Evolutionary conservation across 495 filamentous ascomycete species (phyloP).

Genomic region (Trichoderma virens): DNA sequence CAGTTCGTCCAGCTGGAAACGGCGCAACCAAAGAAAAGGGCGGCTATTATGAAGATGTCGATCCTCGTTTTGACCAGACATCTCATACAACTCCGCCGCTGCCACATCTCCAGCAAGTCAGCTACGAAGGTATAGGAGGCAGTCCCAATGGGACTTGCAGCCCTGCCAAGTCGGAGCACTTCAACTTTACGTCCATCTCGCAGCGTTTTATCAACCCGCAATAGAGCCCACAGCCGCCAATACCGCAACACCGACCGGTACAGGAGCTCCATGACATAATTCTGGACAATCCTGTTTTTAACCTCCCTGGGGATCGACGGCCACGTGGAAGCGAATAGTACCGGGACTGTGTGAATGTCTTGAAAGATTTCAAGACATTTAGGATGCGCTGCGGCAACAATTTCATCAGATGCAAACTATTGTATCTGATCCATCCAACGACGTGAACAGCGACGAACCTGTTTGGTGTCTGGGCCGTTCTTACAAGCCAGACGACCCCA

Average conservation of each 20-base stretch:
- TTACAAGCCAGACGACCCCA: constrained; percentile 48
- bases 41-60: constrained; percentile 88
- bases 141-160: constrained; percentile 53
- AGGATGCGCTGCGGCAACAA: not conserved
- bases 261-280: constrained; percentile 48
- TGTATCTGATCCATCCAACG: constrained; percentile 68
- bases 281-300: constrained; percentile 70
- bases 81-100: constrained; percentile 15
- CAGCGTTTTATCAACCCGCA: constrained; percentile 81
- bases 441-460: constrained; percentile 54
- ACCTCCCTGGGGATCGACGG: constrained; percentile 33
- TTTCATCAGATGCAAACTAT: not conserved
- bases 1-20: not conserved
- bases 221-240: constrained; percentile 52
- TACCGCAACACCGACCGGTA: constrained; percentile 36
- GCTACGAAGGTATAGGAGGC: constrained; percentile 50
- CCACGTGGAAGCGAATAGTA: not conserved
- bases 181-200: constrained; percentile 76
- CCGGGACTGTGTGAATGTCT: constrained; percentile 10
- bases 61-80: constrained; percentile 66
- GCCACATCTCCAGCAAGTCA: not conserved
- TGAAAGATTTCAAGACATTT: not conserved
- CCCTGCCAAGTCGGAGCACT: constrained; percentile 67
- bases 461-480: constrained; percentile 86
- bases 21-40: constrained; percentile 25